Base-by-base conservation (phyloP, 805 yeast species). In the Wickerhamomyces chambardii region DNA sequence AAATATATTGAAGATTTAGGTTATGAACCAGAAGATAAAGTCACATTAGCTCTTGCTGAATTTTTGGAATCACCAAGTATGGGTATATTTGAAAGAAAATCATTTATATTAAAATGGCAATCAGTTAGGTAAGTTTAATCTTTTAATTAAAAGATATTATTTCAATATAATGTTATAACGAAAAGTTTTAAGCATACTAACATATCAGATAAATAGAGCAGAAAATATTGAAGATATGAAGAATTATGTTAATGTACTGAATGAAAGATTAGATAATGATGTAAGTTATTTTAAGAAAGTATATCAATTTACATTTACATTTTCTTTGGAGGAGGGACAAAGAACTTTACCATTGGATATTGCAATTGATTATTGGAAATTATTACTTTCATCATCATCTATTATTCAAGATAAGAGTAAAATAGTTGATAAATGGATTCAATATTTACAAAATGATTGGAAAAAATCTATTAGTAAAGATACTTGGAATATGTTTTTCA, bases 401-500 rank as follows among this genome's bases (percentile, higher is more conserved):
- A n/a, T n/a, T n/a, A n/a, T n/a, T n/a, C n/a, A n/a, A n/a, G n/a
- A n/a, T n/a, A 60, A 60, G 28, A 46, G 50, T 1, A 35, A 44
- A 7, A 53, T 62, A 25, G 44, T 77, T 27, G 63, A 64, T 8
- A 63, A 62, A 29, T 90, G 95, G 90, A 59, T 66, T 34, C 55
- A 50, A 1, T 89, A 79, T 50, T 51, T 81, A 19, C 48, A 47
- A 4, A 54, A 52, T 2, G 62, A 58, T 11, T 59, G 66, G 41
- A 65, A 71, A 32, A 59, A 66, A 33, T 56, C 64, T 5, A 66
- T 92, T 27, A 69, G 83, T 5, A 72, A 59, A 42, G 98, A 90
- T 50, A 73, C 78, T 17, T 90, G 97, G 97, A 68, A 73, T 41
- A 87, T 89, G 97, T 61, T 83, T 37, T 68, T 68, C 36, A 75